Evolutionary conservation across 2,329 filamentous ascomycete species (phyloP).

Genomic region (Salinomyces thailandicus): DNA sequence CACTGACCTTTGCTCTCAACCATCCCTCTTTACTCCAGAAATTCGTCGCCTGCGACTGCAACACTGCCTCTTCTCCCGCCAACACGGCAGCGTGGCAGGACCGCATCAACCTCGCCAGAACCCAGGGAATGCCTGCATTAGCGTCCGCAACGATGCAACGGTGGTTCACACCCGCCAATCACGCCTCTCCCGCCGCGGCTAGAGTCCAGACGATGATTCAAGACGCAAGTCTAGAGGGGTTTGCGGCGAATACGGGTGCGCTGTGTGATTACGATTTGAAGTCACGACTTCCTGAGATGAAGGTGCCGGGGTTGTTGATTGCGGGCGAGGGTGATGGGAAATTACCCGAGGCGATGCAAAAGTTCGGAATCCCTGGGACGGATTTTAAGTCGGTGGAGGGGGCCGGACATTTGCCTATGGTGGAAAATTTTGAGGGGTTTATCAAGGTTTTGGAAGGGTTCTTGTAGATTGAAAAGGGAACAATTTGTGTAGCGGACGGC

Average conservation of each 20-base stretch:
- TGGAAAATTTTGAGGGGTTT: slow-evolving; percentile 60
- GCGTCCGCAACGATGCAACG: slow-evolving; percentile 61
- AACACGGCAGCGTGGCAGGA: slow-evolving; percentile 75
- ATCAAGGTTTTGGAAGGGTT: slow-evolving; percentile 53
- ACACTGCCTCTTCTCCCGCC: slow-evolving; percentile 56
- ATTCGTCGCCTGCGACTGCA: slow-evolving; percentile 72
- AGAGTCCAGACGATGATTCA: slow-evolving; percentile 60
- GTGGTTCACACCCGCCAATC: slow-evolving; percentile 59
- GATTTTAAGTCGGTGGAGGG: slow-evolving; percentile 55
- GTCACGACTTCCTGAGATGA: slow-evolving; percentile 42
- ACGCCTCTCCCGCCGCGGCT: slow-evolving; percentile 47
- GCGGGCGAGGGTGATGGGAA: slow-evolving; percentile 11
- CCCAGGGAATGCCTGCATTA: slow-evolving; percentile 37
- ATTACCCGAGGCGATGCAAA: slow-evolving; percentile 54
- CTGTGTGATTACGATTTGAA: slow-evolving; percentile 62
- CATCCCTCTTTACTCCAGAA: slow-evolving; percentile 49
- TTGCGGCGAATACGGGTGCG: slow-evolving; percentile 56
- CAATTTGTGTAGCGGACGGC: too few species aligned
- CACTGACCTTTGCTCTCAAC: slow-evolving; percentile 59
- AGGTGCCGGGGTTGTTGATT: slow-evolving; percentile 55
- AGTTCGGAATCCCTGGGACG: slow-evolving; percentile 45
- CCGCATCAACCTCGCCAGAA: slow-evolving; percentile 52
- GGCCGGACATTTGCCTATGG: slow-evolving; percentile 77
- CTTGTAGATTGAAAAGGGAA: too few species aligned
- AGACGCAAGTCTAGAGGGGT: slow-evolving; percentile 58